phyloP scores from a whole-genome alignment of 2,329 filamentous ascomycete species.

The Calonectria multiphialidica region DNA sequence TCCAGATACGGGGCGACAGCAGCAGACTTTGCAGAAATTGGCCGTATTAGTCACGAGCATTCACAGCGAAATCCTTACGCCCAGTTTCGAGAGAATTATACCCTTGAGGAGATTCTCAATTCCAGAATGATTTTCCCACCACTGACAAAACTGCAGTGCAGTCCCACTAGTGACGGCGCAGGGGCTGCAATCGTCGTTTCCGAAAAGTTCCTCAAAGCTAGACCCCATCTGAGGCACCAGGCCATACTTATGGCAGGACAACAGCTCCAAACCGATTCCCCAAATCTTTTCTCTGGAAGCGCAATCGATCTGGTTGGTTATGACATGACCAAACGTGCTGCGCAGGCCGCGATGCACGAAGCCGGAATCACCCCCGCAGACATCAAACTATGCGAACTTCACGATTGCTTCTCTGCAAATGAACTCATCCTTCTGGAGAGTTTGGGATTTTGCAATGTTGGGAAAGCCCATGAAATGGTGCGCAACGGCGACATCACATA shows the following conservation, averaged over 20 bases:
- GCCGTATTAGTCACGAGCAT: neutral
- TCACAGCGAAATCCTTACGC: neutral
- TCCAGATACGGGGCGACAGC: neutral
- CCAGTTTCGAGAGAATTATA: neutral
- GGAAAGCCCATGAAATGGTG: neutral
- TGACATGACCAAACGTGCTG: neutral
- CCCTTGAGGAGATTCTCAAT: neutral
- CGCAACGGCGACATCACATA: neutral
- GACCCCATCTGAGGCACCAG: neutral
- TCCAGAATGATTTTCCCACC: neutral
- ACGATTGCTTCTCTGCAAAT: neutral
- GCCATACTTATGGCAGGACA: neutral
- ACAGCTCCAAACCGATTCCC: neutral
- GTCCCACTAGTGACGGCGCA: neutral
- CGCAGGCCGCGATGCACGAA: neutral
- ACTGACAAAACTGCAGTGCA: neutral
- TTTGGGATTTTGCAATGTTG: neutral
- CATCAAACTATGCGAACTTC: conserved; percentile 1
- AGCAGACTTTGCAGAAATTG: neutral
- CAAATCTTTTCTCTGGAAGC: neutral
- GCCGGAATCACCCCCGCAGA: neutral
- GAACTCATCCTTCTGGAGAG: neutral
- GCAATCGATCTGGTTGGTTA: neutral
- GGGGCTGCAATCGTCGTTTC: neutral
- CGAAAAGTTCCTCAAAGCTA: neutral